Conservation (phyloP, 495 filamentous ascomycete genomes). For the Aspergillus baeticus region DNA sequence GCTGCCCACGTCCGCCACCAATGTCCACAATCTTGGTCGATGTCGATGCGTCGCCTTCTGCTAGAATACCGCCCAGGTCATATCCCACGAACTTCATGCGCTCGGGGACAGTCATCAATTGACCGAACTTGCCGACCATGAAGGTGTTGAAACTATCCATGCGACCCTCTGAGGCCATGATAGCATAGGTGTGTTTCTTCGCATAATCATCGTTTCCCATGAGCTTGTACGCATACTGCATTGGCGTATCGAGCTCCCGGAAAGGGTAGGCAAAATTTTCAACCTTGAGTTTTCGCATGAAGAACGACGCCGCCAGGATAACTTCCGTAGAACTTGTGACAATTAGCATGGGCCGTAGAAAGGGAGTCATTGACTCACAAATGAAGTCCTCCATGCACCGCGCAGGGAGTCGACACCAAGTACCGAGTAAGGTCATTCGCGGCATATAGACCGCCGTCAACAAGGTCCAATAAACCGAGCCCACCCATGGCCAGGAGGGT, state of each 20-base stretch:
- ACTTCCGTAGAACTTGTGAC: constrained; percentile 33
- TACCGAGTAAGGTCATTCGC: constrained; percentile 36
- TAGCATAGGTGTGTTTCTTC: constrained; percentile 33
- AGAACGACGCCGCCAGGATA: constrained; percentile 34
- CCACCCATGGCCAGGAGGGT: constrained; percentile 37
- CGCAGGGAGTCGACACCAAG: constrained; percentile 33
- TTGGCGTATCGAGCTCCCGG: constrained; percentile 28
- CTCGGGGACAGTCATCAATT: constrained; percentile 29
- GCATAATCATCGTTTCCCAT: constrained; percentile 34
- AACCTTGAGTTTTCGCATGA: constrained; percentile 35
- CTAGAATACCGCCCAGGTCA: constrained; percentile 18
- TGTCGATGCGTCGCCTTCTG: constrained; percentile 11
- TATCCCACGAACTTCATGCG: constrained; percentile 29
- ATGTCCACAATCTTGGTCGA: constrained; percentile 50
- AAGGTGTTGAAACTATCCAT: constrained; percentile 45
- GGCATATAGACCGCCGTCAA: constrained; percentile 25
- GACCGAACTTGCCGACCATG: constrained; percentile 42
- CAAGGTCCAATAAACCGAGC: constrained; percentile 31
- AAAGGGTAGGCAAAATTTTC: constrained; percentile 38
- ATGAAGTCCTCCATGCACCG: constrained; percentile 38
- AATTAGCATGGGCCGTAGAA: neutral
- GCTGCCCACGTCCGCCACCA: constrained; percentile 51
- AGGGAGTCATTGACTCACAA: constrained; percentile 23
- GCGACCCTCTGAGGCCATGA: constrained; percentile 36
- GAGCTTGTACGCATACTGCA: constrained; percentile 34